Conservation (phyloP, 2,329 filamentous ascomycete genomes). For the Hypomyces rosellus region DNA sequence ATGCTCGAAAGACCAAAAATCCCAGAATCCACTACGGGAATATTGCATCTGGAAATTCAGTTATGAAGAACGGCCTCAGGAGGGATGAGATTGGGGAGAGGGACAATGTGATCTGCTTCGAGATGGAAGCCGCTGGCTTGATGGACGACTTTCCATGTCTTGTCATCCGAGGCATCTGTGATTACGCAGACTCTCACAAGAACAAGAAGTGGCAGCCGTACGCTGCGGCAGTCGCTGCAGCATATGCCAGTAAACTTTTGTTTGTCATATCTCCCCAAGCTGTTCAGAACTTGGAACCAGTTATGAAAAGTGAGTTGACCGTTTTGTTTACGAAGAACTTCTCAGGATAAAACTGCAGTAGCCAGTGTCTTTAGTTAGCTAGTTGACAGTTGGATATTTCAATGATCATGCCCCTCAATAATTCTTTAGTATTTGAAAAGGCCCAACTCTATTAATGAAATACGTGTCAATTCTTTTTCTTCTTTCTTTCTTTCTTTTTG, state of each 20-base stretch:
- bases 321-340: background rate
- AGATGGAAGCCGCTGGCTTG: conserved; percentile 23
- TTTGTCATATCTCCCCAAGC: background rate
- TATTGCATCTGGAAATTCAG: background rate
- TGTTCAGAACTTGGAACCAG: background rate
- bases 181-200: conserved; percentile 34
- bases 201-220: conserved; percentile 29
- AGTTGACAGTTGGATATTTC: too few species aligned
- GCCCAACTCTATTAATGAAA: too few species aligned
- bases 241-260: conserved; percentile 17
- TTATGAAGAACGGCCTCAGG: background rate
- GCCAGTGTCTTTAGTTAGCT: too few species aligned
- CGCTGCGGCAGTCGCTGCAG: conserved; percentile 26
- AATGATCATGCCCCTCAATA: too few species aligned
- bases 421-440: too few species aligned
- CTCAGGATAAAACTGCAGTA: too few species aligned
- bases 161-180: conserved; percentile 29
- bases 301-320: background rate
- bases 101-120: conserved; percentile 13
- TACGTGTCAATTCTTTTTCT: too few species aligned
- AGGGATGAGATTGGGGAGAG: background rate
- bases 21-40: background rate
- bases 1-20: background rate
- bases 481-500: too few species aligned
- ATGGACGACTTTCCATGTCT: conserved; percentile 21